These are phyloP conservation scores for Penicillium sclerotigenum DNA, from an alignment of 2,329 filamentous ascomycete genomes.

Conservation along the genomic window DNA sequence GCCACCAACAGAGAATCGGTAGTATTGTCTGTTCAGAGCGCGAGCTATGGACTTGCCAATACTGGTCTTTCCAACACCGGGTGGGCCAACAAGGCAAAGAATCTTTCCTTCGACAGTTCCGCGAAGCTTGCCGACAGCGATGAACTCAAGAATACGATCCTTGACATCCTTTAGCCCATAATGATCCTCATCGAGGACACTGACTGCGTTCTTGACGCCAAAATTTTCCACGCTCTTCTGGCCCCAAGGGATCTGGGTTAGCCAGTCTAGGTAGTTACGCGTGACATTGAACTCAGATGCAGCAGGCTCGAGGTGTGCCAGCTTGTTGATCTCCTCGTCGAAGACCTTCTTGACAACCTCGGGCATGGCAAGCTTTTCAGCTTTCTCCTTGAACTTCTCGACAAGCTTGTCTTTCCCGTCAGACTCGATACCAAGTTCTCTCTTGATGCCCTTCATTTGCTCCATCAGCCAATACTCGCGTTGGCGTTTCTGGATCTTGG, in stretches of 20 bases:
- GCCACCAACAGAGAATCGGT: slow-evolving; percentile 95
- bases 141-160: slow-evolving; percentile 96
- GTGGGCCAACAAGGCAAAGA: slow-evolving; percentile 92
- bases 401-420: slow-evolving; percentile 98
- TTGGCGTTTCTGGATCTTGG: slow-evolving; percentile 94
- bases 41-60: slow-evolving; percentile 98
- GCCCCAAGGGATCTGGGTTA: slow-evolving; percentile 97
- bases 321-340: slow-evolving; percentile 96
- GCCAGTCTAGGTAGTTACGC: slow-evolving; percentile 96
- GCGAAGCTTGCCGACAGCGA: slow-evolving; percentile 93
- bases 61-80: slow-evolving; percentile 96
- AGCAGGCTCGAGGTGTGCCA: slow-evolving; percentile 89
- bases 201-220: slow-evolving; percentile 84
- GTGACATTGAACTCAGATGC: slow-evolving; percentile 99
- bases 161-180: slow-evolving; percentile 98
- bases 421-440: slow-evolving; percentile 92
- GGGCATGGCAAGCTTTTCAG: slow-evolving; percentile 89
- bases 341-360: slow-evolving; percentile 96
- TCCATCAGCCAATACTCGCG: slow-evolving; percentile 99
- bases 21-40: slow-evolving; percentile 92
- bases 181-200: slow-evolving; percentile 91
- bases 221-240: slow-evolving; percentile 95
- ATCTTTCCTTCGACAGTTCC: slow-evolving; percentile 99
- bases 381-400: slow-evolving; percentile 96
- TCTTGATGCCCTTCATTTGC: slow-evolving; percentile 97